Evolutionary conservation across 345 rosid species (phyloP).

Genomic region (Euclidium syriacum): DNA sequence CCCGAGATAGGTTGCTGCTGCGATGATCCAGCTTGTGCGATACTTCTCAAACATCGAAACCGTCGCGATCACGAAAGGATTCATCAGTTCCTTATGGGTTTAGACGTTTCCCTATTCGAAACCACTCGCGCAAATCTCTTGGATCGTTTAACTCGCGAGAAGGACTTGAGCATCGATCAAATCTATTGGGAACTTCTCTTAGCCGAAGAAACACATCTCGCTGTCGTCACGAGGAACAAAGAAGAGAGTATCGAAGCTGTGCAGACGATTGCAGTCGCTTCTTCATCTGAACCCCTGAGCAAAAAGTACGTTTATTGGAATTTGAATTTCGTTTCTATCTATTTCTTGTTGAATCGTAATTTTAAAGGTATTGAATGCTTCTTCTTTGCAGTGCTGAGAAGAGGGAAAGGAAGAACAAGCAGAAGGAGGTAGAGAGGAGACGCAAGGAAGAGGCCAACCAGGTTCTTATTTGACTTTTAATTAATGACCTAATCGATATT

Average conservation of each 20-base stretch:
- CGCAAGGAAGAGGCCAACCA: constrained; percentile 52
- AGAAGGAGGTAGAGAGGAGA: constrained; percentile 59
- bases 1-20: too few relatives aligned
- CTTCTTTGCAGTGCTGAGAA: constrained; percentile 51
- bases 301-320: constrained; percentile 67
- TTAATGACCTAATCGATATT: too few relatives aligned
- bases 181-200: too few relatives aligned
- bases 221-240: too few relatives aligned
- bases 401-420: constrained; percentile 54
- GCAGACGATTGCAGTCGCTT: neutral
- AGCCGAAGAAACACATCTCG: too few relatives aligned
- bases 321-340: too few relatives aligned
- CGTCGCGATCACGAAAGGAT: neutral
- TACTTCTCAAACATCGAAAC: neutral
- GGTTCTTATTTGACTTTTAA: too few relatives aligned
- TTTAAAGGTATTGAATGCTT: too few relatives aligned
- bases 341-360: too few relatives aligned
- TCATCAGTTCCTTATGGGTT: neutral
- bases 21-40: too few relatives aligned
- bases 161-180: too few relatives aligned
- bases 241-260: too few relatives aligned
- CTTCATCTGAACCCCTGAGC: constrained; percentile 41
- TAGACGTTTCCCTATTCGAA: neutral
- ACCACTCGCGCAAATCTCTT: neutral
- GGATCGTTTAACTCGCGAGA: neutral